phyloP scores from a whole-genome alignment of 345 rosid genomes.

The Salix dunnii region DNA sequence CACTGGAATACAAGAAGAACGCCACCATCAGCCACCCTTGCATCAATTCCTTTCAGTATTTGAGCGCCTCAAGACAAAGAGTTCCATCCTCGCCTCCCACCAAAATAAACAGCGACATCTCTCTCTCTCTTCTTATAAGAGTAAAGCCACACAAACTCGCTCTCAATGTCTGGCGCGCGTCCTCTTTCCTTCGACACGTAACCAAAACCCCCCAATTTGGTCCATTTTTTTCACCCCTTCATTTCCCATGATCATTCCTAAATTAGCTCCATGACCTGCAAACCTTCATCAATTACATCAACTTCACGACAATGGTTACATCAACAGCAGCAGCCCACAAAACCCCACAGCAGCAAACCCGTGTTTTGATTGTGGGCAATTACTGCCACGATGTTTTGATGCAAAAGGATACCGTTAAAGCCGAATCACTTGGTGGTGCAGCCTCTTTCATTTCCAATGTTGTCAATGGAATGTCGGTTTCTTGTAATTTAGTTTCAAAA shows the following conservation, averaged over 20 bases:
- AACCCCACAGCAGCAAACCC: constrained; percentile 5
- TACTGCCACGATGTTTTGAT: constrained; percentile 88
- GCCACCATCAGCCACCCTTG: neutral
- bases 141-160: neutral
- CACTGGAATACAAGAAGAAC: neutral
- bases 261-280: neutral
- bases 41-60: neutral
- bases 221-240: neutral
- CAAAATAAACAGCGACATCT: neutral
- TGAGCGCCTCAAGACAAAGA: neutral
- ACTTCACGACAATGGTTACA: constrained; percentile 12
- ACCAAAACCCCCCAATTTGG: neutral
- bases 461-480: constrained; percentile 50
- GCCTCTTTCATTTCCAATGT: constrained; percentile 78
- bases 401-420: constrained; percentile 48
- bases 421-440: constrained; percentile 93
- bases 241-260: neutral
- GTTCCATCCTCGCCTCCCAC: neutral
- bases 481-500: constrained; percentile 53
- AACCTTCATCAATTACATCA: neutral
- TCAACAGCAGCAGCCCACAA: neutral
- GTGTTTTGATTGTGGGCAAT: constrained; percentile 79
- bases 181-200: constrained; percentile 8
- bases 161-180: constrained; percentile 3
- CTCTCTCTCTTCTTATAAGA: neutral